Evolutionary conservation across 2,329 filamentous ascomycete species (phyloP).

Genomic region (Trichoderma aggressivum): DNA sequence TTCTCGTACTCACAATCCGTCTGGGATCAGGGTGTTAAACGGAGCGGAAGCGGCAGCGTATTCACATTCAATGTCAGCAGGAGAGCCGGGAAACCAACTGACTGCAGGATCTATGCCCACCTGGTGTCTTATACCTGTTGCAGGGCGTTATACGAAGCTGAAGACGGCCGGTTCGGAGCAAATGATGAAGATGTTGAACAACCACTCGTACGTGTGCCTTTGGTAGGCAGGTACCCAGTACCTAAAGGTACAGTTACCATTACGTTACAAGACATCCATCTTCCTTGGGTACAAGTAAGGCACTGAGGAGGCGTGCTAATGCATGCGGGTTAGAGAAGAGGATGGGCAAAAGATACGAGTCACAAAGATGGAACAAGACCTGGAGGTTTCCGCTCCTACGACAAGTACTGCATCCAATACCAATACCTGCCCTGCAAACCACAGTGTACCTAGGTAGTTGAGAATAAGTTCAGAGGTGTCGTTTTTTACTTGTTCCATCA

Average conservation of each 20-base stretch:
- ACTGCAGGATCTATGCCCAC: background rate
- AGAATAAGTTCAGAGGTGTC: background rate
- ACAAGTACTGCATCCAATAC: background rate
- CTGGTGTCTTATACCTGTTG: background rate
- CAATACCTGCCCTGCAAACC: background rate
- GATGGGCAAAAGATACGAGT: background rate
- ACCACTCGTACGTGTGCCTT: background rate
- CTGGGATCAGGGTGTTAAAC: background rate
- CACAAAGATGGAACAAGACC: background rate
- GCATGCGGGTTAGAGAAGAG: background rate
- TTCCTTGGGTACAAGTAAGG: background rate
- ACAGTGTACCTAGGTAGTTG: background rate
- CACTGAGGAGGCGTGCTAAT: background rate
- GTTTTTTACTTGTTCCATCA: background rate
- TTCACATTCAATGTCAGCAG: background rate
- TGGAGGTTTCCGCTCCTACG: background rate
- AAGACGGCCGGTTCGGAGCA: background rate
- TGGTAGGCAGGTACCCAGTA: background rate
- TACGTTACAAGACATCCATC: background rate
- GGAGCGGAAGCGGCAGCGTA: no score
- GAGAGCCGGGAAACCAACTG: background rate
- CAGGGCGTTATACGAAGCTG: background rate
- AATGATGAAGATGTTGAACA: background rate
- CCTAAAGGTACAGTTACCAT: background rate
- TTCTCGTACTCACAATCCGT: background rate